phyloP scores from a whole-genome alignment of 805 yeast genomes.

The Pichia californica region DNA sequence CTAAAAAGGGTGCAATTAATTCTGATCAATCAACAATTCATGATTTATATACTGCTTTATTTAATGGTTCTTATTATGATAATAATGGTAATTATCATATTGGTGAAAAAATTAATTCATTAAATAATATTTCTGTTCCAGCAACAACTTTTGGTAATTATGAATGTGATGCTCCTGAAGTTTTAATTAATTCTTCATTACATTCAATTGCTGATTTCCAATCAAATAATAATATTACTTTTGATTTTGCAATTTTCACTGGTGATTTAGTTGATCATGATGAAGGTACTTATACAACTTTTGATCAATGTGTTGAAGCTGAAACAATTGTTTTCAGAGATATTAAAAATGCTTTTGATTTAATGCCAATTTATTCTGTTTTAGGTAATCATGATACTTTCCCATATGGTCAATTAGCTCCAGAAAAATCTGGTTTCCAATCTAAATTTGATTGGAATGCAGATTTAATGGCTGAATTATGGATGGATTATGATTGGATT shows the following conservation, averaged over 20 bases:
- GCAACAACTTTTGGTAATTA: slow-evolving; percentile 60
- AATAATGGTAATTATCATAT: slow-evolving; percentile 25
- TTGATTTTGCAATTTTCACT: slow-evolving; percentile 61
- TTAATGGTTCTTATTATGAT: slow-evolving; percentile 19
- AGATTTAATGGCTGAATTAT: slow-evolving; percentile 41
- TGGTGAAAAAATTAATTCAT: slow-evolving; percentile 24
- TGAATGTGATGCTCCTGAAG: slow-evolving; percentile 60
- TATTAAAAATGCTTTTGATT: slow-evolving; percentile 41
- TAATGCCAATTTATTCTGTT: slow-evolving; percentile 53
- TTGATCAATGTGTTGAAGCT: slow-evolving; percentile 44
- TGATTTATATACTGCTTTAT: slow-evolving; percentile 8
- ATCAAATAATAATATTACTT: slow-evolving; percentile 28
- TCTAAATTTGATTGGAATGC: slow-evolving; percentile 40
- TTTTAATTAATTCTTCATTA: slow-evolving; percentile 53
- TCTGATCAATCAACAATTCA: slow-evolving; percentile 3
- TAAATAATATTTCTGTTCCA: slow-evolving; percentile 36
- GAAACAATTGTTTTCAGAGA: slow-evolving; percentile 46
- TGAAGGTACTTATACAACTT: slow-evolving; percentile 40
- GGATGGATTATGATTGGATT: slow-evolving; percentile 44
- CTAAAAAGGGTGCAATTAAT: slow-evolving; percentile 1
- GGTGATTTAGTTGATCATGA: slow-evolving; percentile 74
- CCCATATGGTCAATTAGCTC: slow-evolving; percentile 68
- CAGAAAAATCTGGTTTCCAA: slow-evolving; percentile 38
- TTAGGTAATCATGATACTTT: slow-evolving; percentile 69
- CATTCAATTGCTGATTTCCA: slow-evolving; percentile 34